phyloP scores from a whole-genome alignment of 208 protist genomes.

The Leishmania mexicana region DNA sequence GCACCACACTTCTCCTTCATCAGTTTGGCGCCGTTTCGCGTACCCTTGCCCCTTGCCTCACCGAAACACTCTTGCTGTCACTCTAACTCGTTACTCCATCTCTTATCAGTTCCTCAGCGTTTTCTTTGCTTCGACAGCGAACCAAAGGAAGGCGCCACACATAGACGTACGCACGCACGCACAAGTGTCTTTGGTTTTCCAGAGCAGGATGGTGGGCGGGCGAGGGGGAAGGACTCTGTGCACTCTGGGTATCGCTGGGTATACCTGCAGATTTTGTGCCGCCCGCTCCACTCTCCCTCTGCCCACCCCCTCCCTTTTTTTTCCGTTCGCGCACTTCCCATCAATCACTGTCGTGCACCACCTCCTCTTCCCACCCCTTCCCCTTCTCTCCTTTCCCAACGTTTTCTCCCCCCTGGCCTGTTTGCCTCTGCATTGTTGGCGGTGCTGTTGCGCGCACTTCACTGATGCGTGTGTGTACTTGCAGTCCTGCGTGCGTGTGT shows the following conservation, averaged over 20 bases:
- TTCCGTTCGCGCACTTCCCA: background rate
- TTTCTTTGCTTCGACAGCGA: background rate
- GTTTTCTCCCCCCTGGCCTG: background rate
- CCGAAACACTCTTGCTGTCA: background rate
- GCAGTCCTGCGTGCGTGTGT: background rate
- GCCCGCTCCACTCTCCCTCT: background rate
- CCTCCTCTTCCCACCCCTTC: background rate
- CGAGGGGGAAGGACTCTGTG: background rate
- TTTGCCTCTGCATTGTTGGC: background rate
- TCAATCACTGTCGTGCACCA: background rate
- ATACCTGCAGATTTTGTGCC: background rate
- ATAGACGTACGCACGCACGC: background rate
- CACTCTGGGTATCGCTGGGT: background rate
- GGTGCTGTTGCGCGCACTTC: background rate
- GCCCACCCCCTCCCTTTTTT: background rate
- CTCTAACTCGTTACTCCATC: background rate
- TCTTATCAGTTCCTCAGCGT: background rate
- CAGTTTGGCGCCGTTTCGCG: background rate
- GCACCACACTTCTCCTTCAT: background rate
- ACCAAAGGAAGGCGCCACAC: background rate
- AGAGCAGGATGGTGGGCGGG: background rate
- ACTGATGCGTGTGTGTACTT: background rate
- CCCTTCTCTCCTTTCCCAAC: background rate
- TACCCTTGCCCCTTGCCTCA: background rate
- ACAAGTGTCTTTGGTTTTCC: background rate